Conservation (phyloP, 768 basidiomycete species). For the Paxillus involutus region DNA sequence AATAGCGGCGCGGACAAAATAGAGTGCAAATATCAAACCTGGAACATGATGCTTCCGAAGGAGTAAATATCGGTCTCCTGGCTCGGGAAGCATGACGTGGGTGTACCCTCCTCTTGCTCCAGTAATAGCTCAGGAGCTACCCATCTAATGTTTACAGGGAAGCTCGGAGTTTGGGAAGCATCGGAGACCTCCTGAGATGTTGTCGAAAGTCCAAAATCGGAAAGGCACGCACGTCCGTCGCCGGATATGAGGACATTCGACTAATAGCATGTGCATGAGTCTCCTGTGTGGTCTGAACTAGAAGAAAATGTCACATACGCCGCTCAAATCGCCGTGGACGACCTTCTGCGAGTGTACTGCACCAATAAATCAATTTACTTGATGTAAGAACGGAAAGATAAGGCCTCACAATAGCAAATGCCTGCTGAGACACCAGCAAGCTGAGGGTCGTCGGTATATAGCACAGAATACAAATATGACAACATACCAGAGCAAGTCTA, state of each 20-base stretch:
- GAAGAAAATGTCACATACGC: constrained; percentile 18
- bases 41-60: constrained; percentile 29
- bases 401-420: constrained; percentile 18
- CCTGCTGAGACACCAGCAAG: constrained; percentile 25
- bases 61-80: constrained; percentile 26
- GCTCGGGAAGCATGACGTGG: constrained; percentile 7
- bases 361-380: neutral
- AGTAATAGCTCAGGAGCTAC: constrained; percentile 28
- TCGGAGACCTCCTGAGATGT: constrained; percentile 11
- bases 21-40: constrained; percentile 11
- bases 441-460: constrained; percentile 8
- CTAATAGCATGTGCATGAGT: constrained; percentile 8
- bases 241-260: constrained; percentile 21
- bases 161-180: neutral
- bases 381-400: neutral
- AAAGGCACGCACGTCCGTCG: constrained; percentile 15
- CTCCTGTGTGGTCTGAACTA: neutral
- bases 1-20: neutral
- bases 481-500: constrained; percentile 19
- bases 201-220: constrained; percentile 33
- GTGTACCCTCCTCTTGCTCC: neutral
- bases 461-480: neutral
- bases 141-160: constrained; percentile 29
- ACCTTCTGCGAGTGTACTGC: constrained; percentile 23
- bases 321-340: constrained; percentile 42